Base-by-base conservation (phyloP, 805 yeast genomes). In the Wickerhamomyces bovis region DNA sequence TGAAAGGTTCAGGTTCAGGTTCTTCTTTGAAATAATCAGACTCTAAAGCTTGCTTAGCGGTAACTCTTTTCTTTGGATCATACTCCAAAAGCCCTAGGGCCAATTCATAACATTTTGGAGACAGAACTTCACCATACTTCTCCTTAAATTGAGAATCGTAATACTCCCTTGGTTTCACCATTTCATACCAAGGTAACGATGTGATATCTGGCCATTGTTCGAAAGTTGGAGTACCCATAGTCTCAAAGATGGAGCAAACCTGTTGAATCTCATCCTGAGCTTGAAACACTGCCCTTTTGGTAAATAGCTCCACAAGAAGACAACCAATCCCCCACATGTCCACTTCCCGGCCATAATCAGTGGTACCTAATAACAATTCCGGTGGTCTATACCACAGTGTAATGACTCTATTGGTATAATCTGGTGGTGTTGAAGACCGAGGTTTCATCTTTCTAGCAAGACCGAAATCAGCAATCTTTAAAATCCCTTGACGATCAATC, bases 281-380 rank as follows among this genome's bases (percentile, higher is more conserved):
- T 63, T 84, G 95, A 63, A 94, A 94, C 1, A 84, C 70, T 0
- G 98, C 95, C 28, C 68, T 67, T 53, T 81, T 77, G 2, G 83
- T 77, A 59, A 87, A 89, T 35, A 94, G 64, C 63, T 94, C 98
- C 23, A 89, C 76, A 49, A 94, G 69, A 22, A 94, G 70, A 68
- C 98, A 94, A 3, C 99, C 99, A 50, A 89, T 82, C 0, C 98
- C 97, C 99, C 99, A 94, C 54, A 89, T 81, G 61, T 94, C 99
- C 10, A 94, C 94, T 56, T 87, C 96, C 38, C 89, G 69, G 0
- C 90, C 94, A 65, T 94, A 94, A 48, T 81, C 83, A 0, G 98
- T 90, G 0, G 96, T 81, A 1, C 99, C 99, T 48, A 94, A 66
- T 35, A 94, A 69, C 28, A 94, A 73, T 64, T 92, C 99, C 0